These are phyloP conservation scores for Xylaria sp. DNA, from an alignment of 2,329 filamentous ascomycete genomes.

Conservation along the genomic window DNA sequence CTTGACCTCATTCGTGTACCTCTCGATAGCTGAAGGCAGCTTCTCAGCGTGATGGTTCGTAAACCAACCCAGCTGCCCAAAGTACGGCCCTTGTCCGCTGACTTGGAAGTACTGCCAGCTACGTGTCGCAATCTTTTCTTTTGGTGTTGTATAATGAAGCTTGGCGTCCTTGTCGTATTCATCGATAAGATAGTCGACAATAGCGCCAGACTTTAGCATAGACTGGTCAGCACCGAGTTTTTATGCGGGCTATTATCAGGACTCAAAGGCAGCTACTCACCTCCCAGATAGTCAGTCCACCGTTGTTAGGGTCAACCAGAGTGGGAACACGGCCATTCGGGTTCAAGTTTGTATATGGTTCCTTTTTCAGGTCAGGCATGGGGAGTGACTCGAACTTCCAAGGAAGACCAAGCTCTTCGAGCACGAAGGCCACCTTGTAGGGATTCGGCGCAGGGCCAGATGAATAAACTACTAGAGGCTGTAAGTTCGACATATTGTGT, in stretches of 20 bases:
- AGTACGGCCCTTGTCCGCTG: constrained; percentile 54
- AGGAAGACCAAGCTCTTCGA: constrained; percentile 38
- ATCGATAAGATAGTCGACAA: constrained; percentile 55
- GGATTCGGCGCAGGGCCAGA: constrained; percentile 19
- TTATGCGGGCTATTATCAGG: neutral
- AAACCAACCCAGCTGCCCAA: constrained; percentile 29
- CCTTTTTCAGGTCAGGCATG: constrained; percentile 36
- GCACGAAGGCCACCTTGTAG: constrained; percentile 33
- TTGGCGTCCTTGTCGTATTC: constrained; percentile 44
- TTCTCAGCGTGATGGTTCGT: constrained; percentile 22
- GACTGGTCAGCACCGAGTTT: neutral
- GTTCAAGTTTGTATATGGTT: constrained; percentile 38
- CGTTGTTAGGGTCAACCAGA: constrained; percentile 57
- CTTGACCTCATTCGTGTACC: constrained; percentile 27
- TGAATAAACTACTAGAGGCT: constrained; percentile 19
- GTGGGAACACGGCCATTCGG: constrained; percentile 47
- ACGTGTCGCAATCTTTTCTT: constrained; percentile 49
- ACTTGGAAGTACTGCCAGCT: constrained; percentile 56
- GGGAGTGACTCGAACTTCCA: constrained; percentile 35
- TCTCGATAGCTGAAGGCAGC: constrained; percentile 27
- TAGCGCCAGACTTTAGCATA: constrained; percentile 53
- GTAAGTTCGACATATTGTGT: constrained; percentile 9
- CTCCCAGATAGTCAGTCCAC: constrained; percentile 54
- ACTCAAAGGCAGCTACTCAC: neutral
- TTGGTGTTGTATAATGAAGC: constrained; percentile 48